Evolutionary conservation across 768 basidiomycete genomes (phyloP), one percentile per base, ranked within the genome.

Genomic region (Auricularia heimuer): DNA sequence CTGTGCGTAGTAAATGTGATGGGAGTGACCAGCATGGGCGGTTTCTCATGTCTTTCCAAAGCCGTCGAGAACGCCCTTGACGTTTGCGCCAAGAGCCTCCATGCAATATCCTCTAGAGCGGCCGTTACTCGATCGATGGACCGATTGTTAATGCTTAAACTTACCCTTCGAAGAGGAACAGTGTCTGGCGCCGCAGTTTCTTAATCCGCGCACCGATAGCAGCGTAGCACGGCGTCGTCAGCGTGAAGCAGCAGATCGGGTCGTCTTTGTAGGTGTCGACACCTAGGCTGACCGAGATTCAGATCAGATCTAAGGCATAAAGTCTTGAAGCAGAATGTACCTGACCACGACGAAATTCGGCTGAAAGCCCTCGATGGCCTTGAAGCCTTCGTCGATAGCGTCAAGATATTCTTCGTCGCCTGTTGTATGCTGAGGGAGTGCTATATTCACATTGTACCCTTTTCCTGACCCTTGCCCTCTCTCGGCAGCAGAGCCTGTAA

Each of bases 81-180:
- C 71, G 60, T 75, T 75, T 18, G 65, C 61, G 8, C 72, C 74
- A 34, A 76, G 65, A 2, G 70, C 70, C 2, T 65, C 65, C 45
- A 74, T 60, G 64, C 71, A 67, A 54, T 76, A 74, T 6, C 73
- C 74, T 11, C 75, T 75, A 62, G 10, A n/a, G 29, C 29, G 29
- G 29, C 29, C 29, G 29, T 29, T 29, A 29, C 29, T 29, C 29
- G 29, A 29, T 29, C 24, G 12, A 42, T 33, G 56, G 34, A 6
- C 39, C 24, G 61, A 45, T 2, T 42, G 62, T 24, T 12, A 33
- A 36, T 14, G 60, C 12, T 37, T 18, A 47, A 42, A 54, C 72
- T 29, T 56, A 76, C 75, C 76, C 74, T 64, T 77, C 75, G 75
- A 77, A 72, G 10, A 73, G 68, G 63, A 77, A 77, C n/a, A 74